Conservation (phyloP, 2,329 filamentous ascomycete genomes). For the Madurella fahalii region DNA sequence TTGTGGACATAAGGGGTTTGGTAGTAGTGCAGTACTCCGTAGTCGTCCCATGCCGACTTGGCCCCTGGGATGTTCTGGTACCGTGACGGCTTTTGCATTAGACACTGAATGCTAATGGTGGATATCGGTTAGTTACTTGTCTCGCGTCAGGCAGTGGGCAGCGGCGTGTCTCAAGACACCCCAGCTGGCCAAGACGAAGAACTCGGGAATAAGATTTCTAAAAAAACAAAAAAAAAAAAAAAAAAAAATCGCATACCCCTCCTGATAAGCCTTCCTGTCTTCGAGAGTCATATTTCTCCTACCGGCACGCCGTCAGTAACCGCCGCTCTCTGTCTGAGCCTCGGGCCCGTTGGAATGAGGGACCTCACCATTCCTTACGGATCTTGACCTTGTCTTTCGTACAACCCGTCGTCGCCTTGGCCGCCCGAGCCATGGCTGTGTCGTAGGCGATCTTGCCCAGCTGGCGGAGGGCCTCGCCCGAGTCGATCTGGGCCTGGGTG, state of each 20-base stretch:
- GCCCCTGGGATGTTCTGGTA: conserved; percentile 7
- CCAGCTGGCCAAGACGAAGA: no score
- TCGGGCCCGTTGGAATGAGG: background rate
- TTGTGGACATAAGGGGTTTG: conserved; percentile 30
- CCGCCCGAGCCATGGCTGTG: conserved; percentile 24
- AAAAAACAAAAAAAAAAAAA: no score
- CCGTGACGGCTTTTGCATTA: conserved; percentile 27
- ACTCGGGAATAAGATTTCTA: no score
- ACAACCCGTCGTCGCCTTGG: conserved; percentile 23
- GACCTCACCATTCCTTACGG: conserved; percentile 26
- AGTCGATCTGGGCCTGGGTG: conserved; percentile 25
- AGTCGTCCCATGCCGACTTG: no score
- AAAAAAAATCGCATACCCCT: no score
- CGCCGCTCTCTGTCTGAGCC: background rate
- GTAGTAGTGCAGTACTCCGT: conserved; percentile 30
- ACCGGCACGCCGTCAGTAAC: conserved; percentile 9
- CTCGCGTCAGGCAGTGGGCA: no score
- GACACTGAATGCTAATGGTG: conserved; percentile 22
- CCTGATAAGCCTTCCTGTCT: conserved; percentile 28
- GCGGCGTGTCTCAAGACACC: no score
- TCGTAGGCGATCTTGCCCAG: conserved; percentile 26
- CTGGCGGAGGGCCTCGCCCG: conserved; percentile 23
- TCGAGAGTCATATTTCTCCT: conserved; percentile 21
- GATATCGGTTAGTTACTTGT: no score
- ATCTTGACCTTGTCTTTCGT: conserved; percentile 26